Base-by-base conservation (phyloP, 2,329 filamentous ascomycete species). In the Ophiostoma populinum region DNA sequence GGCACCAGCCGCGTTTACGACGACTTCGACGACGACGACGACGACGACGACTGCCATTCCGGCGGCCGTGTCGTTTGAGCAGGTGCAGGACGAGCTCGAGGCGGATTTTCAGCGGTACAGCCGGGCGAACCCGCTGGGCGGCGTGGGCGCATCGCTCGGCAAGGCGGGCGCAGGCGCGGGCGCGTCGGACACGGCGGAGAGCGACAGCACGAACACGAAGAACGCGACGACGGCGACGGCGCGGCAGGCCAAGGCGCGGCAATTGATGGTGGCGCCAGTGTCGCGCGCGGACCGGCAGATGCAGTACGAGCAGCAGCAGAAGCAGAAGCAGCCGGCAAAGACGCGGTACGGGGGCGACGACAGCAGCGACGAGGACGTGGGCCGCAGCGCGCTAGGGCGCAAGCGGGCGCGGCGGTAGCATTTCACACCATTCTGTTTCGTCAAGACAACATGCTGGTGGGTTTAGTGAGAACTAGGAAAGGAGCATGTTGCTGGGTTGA, bases 311-410 rank as follows among this genome's bases (percentile, higher is more conserved):
- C 11, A 32, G 9, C 18, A 24, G 13, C 25, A 28, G 13, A 18
- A 32, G 16, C 30, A 17, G n/a, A 30, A 5, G 20, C 26, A 10
- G 19, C 21, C n/a, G 13, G 32, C 13, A 35, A 28, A 21, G 6
- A 16, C 33, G 11, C 20, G 30, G 3, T 18, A 30, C 22, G 27
- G 19, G 18, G 39, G 21, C 26, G 41, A 34, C 31, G 39, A 30
- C 19, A 46, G 45, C 22, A 50, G 49, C 40, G 49, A 48, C 36
- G 51, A 55, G 13, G 51, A 54, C 35, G 34, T 46, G 10, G 52
- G 51, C 4, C 38, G 49, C 38, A 50, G 48, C 30, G 45, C 41
- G 20, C 35, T 53, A 20, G 51, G 51, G 7, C 42, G 44, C 11
- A 46, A 46, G 35, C 24, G 25, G 34, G 19, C 19, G 7, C 24